Percentiles rank a stretch among this genome's conserved stretches.
phyloP scores from a whole-genome alignment of 306 rosid genomes.

The Quercus suber region DNA sequence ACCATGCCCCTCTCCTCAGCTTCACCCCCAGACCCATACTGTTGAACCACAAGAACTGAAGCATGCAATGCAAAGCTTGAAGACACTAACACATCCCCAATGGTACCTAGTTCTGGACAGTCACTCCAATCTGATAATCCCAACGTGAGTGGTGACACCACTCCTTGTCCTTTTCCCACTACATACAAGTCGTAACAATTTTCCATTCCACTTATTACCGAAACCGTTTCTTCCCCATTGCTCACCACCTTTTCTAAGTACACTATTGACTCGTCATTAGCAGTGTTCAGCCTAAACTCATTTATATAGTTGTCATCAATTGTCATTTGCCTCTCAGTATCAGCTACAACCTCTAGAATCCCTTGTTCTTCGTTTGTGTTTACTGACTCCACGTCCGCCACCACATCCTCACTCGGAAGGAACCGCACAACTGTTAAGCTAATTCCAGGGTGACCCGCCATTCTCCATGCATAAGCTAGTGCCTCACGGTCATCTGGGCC shows the following conservation, averaged over 20 bases:
- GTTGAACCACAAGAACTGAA: conserved; percentile 50
- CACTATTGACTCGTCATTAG: conserved; percentile 20
- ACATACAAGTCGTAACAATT: conserved; percentile 32
- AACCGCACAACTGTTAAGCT: conserved; percentile 37
- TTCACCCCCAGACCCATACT: conserved; percentile 41
- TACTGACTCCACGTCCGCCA: conserved; percentile 6
- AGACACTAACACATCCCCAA: conserved; percentile 51
- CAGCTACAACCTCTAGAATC: conserved; percentile 3
- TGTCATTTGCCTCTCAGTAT: conserved; percentile 23
- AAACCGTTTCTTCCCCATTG: conserved; percentile 29
- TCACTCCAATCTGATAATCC: conserved; percentile 47
- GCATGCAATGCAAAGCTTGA: conserved; percentile 26
- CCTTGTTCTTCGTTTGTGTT: neutral
- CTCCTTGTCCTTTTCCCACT: conserved; percentile 48
- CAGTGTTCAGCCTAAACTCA: conserved; percentile 27
- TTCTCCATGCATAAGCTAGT: conserved; percentile 49
- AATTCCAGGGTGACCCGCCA: conserved; percentile 37
- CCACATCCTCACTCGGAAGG: conserved; percentile 19
- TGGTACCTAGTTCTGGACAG: conserved; percentile 43
- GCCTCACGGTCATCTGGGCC: conserved; percentile 70
- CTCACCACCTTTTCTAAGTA: conserved; percentile 26
- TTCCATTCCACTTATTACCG: conserved; percentile 25
- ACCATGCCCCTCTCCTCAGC: neutral
- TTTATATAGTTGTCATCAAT: conserved; percentile 39
- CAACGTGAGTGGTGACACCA: conserved; percentile 7